Percentiles rank a stretch among this genome's conserved stretches.
phyloP scores from a whole-genome alignment of 2,329 filamentous ascomycete genomes.

The Fusarium nanum region DNA sequence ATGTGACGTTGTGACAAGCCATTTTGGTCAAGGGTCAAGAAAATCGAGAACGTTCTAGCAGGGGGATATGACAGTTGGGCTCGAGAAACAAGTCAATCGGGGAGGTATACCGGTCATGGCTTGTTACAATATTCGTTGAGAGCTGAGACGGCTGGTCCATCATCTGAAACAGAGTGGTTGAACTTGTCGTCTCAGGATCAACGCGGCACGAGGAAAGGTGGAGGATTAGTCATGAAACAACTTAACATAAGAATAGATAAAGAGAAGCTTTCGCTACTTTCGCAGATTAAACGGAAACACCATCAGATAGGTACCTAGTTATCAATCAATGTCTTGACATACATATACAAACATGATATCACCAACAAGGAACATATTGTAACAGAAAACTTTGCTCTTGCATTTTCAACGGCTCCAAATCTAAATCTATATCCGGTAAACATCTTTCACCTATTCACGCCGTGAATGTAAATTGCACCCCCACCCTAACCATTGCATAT shows the following conservation, averaged over 20 bases:
- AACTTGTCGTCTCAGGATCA: conserved; percentile 28
- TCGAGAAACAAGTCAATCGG: conserved; percentile 15
- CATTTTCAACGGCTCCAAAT: conserved; percentile 42
- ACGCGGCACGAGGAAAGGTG: neutral
- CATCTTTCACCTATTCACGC: conserved; percentile 36
- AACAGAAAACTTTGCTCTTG: conserved; percentile 39
- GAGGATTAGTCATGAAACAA: conserved; percentile 10
- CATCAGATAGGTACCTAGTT: neutral
- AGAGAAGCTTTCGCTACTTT: neutral
- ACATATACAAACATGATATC: neutral
- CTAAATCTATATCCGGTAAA: conserved; percentile 45
- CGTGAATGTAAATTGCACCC: conserved; percentile 32
- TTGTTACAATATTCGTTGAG: conserved; percentile 24
- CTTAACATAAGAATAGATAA: neutral
- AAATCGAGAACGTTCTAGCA: conserved; percentile 29
- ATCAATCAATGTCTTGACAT: neutral
- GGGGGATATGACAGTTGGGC: conserved; percentile 7
- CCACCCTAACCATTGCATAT: conserved; percentile 28
- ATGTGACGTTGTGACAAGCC: conserved; percentile 19
- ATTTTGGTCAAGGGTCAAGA: neutral
- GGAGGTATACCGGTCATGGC: conserved; percentile 12
- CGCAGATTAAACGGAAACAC: neutral
- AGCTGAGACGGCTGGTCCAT: conserved; percentile 40
- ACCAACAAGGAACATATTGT: neutral
- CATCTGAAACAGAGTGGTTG: conserved; percentile 43